Conservation (phyloP, 768 basidiomycete species). For the Suillus variegatus region DNA sequence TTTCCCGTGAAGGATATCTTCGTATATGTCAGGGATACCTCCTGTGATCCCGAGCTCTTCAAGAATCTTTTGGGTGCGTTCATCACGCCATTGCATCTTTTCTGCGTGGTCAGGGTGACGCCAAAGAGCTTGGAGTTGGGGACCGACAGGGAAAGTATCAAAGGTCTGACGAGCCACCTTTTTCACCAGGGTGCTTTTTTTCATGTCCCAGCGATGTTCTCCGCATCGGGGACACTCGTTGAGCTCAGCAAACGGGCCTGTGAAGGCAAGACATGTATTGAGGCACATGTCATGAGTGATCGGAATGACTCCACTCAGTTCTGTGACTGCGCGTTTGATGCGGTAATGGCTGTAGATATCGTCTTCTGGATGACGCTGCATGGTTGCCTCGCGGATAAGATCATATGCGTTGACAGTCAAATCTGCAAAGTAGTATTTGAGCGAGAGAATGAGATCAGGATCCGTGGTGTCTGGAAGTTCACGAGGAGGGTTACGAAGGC, state of each 20-base stretch:
- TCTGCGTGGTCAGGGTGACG: not conserved
- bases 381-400: no score
- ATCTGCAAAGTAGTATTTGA: no score
- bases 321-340: no score
- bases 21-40: not conserved
- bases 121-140: not conserved
- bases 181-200: not conserved
- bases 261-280: no score
- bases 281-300: no score
- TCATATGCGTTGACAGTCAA: no score
- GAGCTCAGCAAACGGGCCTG: not conserved
- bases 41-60: not conserved
- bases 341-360: no score
- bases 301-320: no score
- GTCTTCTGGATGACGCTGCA: no score
- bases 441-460: no score
- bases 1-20: not conserved
- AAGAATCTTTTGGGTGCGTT: not conserved
- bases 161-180: not conserved
- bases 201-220: not conserved
- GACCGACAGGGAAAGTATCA: not conserved
- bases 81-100: not conserved
- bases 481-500: not conserved
- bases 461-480: no score
- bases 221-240: not conserved